phyloP scores from a whole-genome alignment of 192 early-diverging fungal genomes.

The Physocladia obscura region DNA sequence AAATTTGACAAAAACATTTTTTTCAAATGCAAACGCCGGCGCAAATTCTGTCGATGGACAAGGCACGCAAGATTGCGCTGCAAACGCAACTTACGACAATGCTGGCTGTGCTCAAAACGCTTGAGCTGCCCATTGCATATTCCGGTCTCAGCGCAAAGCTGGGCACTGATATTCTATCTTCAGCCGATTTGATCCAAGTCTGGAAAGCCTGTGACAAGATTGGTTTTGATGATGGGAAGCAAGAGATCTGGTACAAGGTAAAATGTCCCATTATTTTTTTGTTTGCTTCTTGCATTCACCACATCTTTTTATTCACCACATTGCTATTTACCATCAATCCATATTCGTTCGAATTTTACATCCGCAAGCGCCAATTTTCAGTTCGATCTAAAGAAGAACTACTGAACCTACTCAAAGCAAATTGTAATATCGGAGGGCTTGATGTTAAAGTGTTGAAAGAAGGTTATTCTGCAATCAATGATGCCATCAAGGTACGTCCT shows the following conservation, averaged over 20 bases:
- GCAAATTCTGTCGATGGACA: neutral
- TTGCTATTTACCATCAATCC: no score
- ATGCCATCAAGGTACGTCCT: constrained; percentile 18
- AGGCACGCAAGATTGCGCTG: neutral
- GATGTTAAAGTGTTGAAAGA: constrained; percentile 23
- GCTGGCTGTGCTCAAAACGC: neutral
- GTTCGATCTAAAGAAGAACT: constrained; percentile 15
- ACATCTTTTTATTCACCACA: no score
- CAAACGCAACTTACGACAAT: constrained; percentile 13
- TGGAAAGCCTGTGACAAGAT: constrained; percentile 27
- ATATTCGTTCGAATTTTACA: no score
- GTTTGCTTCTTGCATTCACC: neutral
- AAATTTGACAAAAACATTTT: no score
- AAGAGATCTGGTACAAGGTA: constrained; percentile 27
- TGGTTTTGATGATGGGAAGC: constrained; percentile 8
- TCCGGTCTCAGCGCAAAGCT: neutral
- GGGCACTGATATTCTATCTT: constrained; percentile 17
- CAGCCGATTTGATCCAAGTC: neutral
- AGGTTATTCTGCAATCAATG: constrained; percentile 11
- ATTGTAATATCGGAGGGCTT: constrained; percentile 9
- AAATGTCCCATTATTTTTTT: neutral
- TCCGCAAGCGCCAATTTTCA: constrained; percentile 7
- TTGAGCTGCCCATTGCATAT: constrained; percentile 4
- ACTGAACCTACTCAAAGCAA: constrained; percentile 12
- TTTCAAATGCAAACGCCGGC: no score